These are phyloP conservation scores for Rheum nobile DNA, from an alignment of 148 eudicot genomes.

Conservation along the genomic window DNA sequence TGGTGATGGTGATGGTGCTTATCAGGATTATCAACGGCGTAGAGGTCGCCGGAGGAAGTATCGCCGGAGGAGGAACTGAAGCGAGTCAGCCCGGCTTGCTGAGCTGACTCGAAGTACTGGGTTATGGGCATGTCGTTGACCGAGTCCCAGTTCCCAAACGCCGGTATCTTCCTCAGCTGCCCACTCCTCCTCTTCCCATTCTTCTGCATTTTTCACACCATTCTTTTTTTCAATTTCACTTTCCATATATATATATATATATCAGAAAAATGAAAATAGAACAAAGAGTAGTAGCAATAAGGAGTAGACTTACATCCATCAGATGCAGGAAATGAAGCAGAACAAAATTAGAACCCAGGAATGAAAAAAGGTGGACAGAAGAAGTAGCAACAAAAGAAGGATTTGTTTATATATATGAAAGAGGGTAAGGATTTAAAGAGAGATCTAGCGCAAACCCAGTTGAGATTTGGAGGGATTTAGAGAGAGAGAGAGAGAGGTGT, in stretches of 20 bases:
- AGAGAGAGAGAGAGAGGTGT: not conserved
- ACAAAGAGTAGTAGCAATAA: too few relatives aligned
- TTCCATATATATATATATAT: too few relatives aligned
- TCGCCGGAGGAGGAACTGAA: constrained; percentile 39
- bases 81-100: constrained; percentile 55
- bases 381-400: not conserved
- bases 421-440: not conserved
- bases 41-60: constrained; percentile 2
- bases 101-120: constrained; percentile 62
- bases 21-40: not conserved
- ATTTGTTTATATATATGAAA: not conserved
- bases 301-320: not conserved
- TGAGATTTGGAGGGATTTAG: too few relatives aligned
- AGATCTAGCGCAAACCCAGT: not conserved
- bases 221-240: not conserved
- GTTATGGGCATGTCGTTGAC: constrained; percentile 60
- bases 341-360: not conserved
- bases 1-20: not conserved
- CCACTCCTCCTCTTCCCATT: constrained; percentile 8
- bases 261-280: not conserved
- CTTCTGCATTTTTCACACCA: not conserved
- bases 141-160: constrained; percentile 69
- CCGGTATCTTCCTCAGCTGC: constrained; percentile 13
- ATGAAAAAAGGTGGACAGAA: too few relatives aligned
- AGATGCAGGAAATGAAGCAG: not conserved